Evolutionary conservation across 306 rosid genomes (phyloP).

Genomic region (Dryas alaskensis): DNA sequence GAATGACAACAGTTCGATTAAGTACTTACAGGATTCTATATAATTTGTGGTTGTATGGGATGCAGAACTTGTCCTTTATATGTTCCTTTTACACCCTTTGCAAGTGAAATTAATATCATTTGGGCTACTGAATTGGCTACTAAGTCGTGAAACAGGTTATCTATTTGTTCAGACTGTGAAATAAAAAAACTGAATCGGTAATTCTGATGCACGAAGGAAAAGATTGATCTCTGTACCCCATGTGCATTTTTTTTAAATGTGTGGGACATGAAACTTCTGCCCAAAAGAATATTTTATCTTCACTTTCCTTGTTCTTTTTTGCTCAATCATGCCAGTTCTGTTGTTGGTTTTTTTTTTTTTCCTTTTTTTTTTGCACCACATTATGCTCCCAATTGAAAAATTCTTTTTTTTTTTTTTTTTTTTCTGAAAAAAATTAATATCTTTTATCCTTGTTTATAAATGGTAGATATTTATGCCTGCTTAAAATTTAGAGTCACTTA

Average conservation of each 20-base stretch:
- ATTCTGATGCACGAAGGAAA: background rate
- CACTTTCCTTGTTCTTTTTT: no score
- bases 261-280: background rate
- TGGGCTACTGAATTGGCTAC: constrained; percentile 35
- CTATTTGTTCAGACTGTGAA: constrained; percentile 15
- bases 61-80: constrained; percentile 41
- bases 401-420: background rate
- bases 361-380: background rate
- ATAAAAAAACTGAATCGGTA: constrained; percentile 8
- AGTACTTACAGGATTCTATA: constrained; percentile 43
- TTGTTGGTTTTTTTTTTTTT: background rate
- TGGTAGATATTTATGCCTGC: background rate
- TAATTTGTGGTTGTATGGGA: constrained; percentile 41
- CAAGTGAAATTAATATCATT: constrained; percentile 34
- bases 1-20: constrained; percentile 51
- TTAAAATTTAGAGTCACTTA: no score
- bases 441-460: background rate
- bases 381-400: background rate
- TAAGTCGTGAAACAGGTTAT: constrained; percentile 28
- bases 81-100: constrained; percentile 28
- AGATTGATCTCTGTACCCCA: background rate
- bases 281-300: no score
- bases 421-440: background rate
- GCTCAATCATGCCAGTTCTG: background rate
- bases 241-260: background rate